phyloP scores from a whole-genome alignment of 2,329 filamentous ascomycete species.

The Cordyceps militaris region DNA sequence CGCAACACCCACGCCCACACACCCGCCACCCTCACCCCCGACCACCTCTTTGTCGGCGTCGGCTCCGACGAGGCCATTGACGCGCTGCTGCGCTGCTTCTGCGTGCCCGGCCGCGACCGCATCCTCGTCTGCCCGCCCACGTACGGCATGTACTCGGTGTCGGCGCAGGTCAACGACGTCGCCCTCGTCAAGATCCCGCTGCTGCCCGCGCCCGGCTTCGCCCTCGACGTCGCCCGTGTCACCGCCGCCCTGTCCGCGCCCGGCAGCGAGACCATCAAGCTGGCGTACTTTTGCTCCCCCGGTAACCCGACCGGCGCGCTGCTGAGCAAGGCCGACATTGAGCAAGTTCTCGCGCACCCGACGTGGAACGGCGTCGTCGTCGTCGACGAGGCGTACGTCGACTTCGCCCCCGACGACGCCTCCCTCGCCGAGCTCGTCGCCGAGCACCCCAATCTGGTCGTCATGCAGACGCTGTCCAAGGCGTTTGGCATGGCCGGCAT shows the following conservation, averaged over 20 bases:
- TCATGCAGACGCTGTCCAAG: slow-evolving; percentile 98
- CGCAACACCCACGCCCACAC: slow-evolving; percentile 84
- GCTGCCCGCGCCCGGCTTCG: slow-evolving; percentile 63
- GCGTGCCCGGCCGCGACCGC: slow-evolving; percentile 75
- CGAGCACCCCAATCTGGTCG: slow-evolving; percentile 91
- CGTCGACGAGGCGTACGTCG: slow-evolving; percentile 91
- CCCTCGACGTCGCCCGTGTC: slow-evolving; percentile 65
- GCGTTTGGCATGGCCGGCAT: slow-evolving; percentile 95
- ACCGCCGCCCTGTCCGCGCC: slow-evolving; percentile 49
- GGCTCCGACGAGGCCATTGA: slow-evolving; percentile 97
- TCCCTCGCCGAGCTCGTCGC: slow-evolving; percentile 86
- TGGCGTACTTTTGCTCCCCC: slow-evolving; percentile 88
- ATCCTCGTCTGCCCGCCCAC: slow-evolving; percentile 94
- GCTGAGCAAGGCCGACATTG: slow-evolving; percentile 68
- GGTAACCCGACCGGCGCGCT: slow-evolving; percentile 87
- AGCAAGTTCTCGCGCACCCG: slow-evolving; percentile 69
- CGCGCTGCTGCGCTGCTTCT: slow-evolving; percentile 88
- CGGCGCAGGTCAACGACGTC: slow-evolving; percentile 89
- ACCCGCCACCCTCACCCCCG: slow-evolving; percentile 61
- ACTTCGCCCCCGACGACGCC: slow-evolving; percentile 71
- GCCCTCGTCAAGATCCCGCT: slow-evolving; percentile 80
- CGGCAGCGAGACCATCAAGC: slow-evolving; percentile 59
- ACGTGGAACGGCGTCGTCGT: slow-evolving; percentile 94
- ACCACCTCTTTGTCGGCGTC: slow-evolving; percentile 88
- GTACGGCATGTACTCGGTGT: slow-evolving; percentile 97